These are phyloP conservation scores for Hanseniaspora occidentalis DNA, from an alignment of 805 yeast species.

Conservation along the genomic window DNA sequence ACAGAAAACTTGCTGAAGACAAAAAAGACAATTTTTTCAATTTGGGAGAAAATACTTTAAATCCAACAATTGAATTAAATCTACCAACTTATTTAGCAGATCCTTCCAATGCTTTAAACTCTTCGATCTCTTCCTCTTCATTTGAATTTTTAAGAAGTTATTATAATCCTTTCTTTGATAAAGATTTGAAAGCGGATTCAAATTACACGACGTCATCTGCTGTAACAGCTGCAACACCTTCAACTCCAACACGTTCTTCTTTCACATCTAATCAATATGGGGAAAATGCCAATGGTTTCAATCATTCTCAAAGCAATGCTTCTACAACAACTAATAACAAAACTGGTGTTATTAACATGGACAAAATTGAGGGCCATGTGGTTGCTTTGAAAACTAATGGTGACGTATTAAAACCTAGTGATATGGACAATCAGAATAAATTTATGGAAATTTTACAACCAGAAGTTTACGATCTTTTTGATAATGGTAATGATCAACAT, in stretches of 20 bases:
- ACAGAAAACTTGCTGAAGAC: conserved; percentile 49
- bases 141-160: conserved; percentile 55
- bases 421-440: conserved; percentile 27
- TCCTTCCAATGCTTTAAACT: conserved; percentile 59
- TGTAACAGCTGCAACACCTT: too few relatives aligned
- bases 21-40: conserved; percentile 65
- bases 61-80: conserved; percentile 65
- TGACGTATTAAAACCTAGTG: conserved; percentile 16
- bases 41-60: conserved; percentile 74
- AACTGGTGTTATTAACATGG: not conserved
- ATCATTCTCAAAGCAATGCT: not conserved
- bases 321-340: too few relatives aligned
- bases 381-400: conserved; percentile 14
- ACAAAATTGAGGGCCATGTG: conserved; percentile 20
- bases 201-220: conserved; percentile 9
- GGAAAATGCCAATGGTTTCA: too few relatives aligned
- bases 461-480: conserved; percentile 2
- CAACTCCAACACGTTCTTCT: too few relatives aligned
- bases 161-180: conserved; percentile 25
- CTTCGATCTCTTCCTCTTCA: conserved; percentile 60
- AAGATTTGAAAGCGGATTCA: conserved; percentile 15
- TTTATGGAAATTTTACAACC: conserved; percentile 10
- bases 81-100: conserved; percentile 40
- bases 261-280: too few relatives aligned
- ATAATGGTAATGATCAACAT: conserved; percentile 11